These are phyloP conservation scores for Acer saccharum DNA, from an alignment of 345 rosid genomes.

Conservation along the genomic window DNA sequence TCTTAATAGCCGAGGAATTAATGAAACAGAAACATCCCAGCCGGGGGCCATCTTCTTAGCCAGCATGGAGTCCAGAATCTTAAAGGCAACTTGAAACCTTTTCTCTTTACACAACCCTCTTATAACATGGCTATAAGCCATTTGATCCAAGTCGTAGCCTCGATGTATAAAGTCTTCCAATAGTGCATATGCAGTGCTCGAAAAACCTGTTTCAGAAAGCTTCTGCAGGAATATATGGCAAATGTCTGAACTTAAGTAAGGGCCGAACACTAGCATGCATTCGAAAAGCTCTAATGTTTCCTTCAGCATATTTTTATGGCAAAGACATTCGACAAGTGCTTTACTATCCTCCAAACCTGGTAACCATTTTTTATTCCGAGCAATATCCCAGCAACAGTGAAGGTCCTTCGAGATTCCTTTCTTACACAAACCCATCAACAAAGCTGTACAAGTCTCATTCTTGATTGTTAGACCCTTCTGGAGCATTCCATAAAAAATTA, in stretches of 20 bases:
- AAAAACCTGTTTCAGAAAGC: constrained; percentile 49
- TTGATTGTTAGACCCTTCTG: constrained; percentile 40
- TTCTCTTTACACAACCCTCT: constrained; percentile 56
- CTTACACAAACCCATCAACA: constrained; percentile 55
- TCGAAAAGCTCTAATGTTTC: constrained; percentile 67
- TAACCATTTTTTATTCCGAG: constrained; percentile 49
- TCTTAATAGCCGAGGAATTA: constrained; percentile 57
- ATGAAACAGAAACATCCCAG: constrained; percentile 38
- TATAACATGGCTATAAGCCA: constrained; percentile 47
- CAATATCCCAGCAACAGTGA: constrained; percentile 44
- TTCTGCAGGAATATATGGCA: constrained; percentile 49
- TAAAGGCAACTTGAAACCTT: constrained; percentile 42
- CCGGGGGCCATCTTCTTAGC: constrained; percentile 35
- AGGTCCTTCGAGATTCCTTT: constrained; percentile 44
- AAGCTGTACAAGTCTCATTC: constrained; percentile 45
- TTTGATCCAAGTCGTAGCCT: constrained; percentile 46
- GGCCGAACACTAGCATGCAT: constrained; percentile 37
- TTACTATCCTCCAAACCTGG: constrained; percentile 42
- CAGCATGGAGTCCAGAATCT: constrained; percentile 40
- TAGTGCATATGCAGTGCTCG: constrained; percentile 39
- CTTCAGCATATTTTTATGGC: constrained; percentile 47
- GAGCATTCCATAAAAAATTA: constrained; percentile 51
- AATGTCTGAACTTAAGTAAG: constrained; percentile 36
- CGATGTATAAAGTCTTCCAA: constrained; percentile 46
- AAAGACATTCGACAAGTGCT: constrained; percentile 51